Base-by-base conservation (phyloP, 495 filamentous ascomycete genomes). In the Rhypophila decipiens region DNA sequence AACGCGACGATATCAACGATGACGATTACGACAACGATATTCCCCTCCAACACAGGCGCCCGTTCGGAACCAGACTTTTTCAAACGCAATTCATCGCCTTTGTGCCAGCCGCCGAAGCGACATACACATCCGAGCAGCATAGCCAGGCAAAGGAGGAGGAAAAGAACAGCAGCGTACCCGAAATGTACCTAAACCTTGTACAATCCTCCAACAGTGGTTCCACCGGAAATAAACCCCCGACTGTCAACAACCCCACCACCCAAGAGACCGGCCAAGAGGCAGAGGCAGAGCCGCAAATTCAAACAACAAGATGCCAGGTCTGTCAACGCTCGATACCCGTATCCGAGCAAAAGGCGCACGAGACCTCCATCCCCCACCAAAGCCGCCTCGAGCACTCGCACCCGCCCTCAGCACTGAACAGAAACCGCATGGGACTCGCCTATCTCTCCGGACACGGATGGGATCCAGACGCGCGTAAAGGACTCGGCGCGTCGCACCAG, bases 381-480 rank as follows among this genome's bases (percentile, higher is more conserved):
- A 70, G 88, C 36, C 87, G 82, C 53, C 75, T 95, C 2, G 56
- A 74, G 13, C 88, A 95, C 57, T 90, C 88, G 0, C 80, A 90
- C 55, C 88, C 90, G 1, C 91, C 91, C 2, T 95, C 89, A 0
- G 77, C 85, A 46, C 67, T 95, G 2, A 85, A 95, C 62, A 83
- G 90, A n/a, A 75, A 73, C 2, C 77, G 86, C 29, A 79, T 80
- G 63, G 90, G 90, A 0, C 72, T 97, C 7, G 74, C 76, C 45
- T 83, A 87, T 41, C 79, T 97, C 2, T 74, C 83, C 24, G 73
- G 80, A 1, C 82, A 88, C 52, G 90, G 91, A 31, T 97, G 88
- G 86, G 87, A 96, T 61, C 89, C 87, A 0, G 90, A 97, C 65
- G 74, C 79, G 29, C 67, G 88, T 19, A 56, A 68, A 5, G 90